Evolutionary conservation across 352 stramenopile genomes (phyloP).

Genomic region (Phytophthora constricta): DNA sequence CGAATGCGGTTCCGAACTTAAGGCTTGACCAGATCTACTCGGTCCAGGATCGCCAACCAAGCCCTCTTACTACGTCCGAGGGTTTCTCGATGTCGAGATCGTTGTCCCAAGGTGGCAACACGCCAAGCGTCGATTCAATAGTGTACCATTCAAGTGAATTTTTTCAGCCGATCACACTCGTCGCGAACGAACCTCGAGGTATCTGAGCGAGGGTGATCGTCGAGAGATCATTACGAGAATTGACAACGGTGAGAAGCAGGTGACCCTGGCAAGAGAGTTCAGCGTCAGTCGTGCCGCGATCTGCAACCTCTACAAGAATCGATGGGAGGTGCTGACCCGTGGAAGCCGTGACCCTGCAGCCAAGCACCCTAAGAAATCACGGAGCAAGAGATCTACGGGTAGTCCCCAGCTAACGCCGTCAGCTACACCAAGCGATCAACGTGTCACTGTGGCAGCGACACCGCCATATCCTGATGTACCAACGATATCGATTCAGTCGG

Average conservation of each 20-base stretch:
- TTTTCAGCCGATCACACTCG: conserved; percentile 2
- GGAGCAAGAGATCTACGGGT: conserved; percentile 11
- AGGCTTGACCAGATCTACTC: not conserved
- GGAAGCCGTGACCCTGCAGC: not conserved
- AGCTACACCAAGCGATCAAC: not conserved
- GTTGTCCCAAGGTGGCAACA: conserved; percentile 3
- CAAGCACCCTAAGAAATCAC: conserved; percentile 12
- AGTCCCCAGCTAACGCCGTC: conserved; percentile 13
- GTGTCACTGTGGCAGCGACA: not conserved
- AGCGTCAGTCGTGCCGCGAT: conserved; percentile 55
- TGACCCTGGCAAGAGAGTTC: conserved; percentile 55
- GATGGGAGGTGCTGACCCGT: conserved; percentile 50
- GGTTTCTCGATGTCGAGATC: not conserved
- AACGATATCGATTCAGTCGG: not conserved
- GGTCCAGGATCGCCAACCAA: conserved; percentile 4
- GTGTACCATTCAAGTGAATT: not conserved
- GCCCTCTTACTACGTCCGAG: not conserved
- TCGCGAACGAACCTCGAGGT: conserved; percentile 24
- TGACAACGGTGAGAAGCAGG: conserved; percentile 54
- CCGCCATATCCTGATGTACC: not conserved
- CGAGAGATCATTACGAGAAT: conserved; percentile 57
- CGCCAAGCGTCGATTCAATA: not conserved
- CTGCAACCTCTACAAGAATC: conserved; percentile 69
- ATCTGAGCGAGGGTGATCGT: conserved; percentile 30
- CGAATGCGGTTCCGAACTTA: not conserved